Base-by-base conservation (phyloP, 148 eudicot species). In the Mesembryanthemum crystallinum region DNA sequence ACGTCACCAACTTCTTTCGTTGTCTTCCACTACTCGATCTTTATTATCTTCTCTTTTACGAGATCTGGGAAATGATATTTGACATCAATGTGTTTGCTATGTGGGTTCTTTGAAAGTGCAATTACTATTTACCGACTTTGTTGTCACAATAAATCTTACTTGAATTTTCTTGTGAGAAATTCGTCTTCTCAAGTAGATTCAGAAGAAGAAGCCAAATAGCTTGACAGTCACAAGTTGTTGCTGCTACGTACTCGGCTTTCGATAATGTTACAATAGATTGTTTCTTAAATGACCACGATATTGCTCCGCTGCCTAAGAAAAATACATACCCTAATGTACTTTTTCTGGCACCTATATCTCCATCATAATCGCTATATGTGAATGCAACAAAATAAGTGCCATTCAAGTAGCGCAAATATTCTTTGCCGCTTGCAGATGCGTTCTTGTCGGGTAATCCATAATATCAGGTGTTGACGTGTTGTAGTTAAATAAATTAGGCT, bases 241-340 rank as follows among this genome's bases (percentile, higher is more conserved):
- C 47, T 61, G 39, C 60, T 28, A 74, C 72, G 29, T 23, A 76
- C 52, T 76, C 64, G 78, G 39, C 39, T 35, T 35, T 6, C 3
- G 39, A 35, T 35, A 35, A 35, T 35, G 39, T 35, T 35, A 35
- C 39, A 35, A 35, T 35, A 2, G 39, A 6, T 35, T 35, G 39
- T 37, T 76, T 76, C 52, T 76, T 76, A 3, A 64, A 76, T 3
- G 37, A 25, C 72, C 78, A 76, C 7, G 78, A 42, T 30, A 76
- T 32, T 27, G 27, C 64, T 32, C 35, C 63, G 7, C 43, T 64
- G 1, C 58, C 70, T 15, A 65, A 10, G 27, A 64, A 45, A 33
- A 64, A 75, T 0, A 75, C 29, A 65, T 47, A 71, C 7, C 78
- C 61, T 2, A 57, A 39, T 2, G 71, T 75, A 32, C 78, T 75